Evolutionary conservation across 805 yeast species (phyloP), one percentile per base, ranked within the genome.

Genomic region (Candida ortonii): DNA sequence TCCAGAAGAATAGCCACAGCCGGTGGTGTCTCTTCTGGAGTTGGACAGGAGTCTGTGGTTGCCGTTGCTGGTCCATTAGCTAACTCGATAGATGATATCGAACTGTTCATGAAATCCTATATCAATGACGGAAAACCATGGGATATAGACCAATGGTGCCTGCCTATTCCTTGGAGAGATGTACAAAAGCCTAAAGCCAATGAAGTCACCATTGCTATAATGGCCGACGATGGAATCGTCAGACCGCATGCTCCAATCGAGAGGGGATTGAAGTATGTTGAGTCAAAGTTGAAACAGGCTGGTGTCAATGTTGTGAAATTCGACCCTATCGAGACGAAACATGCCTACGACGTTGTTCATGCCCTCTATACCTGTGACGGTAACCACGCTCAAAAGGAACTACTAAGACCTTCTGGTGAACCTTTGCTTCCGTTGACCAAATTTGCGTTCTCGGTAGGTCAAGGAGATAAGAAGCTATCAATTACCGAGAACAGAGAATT

Each of bases 31-130:
- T 62, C 80, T 27, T 64, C 72, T 28, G 76, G 77, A 50, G 67
- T 68, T 36, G 87, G 84, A 33, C 81, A 77, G 53, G 84, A 80
- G 56, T 65, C 82, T 18, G 76, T 82, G 36, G 71, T 70, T 22
- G 76, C 81, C 11, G 83, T 79, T 16, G 69, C 69, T 29, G 90
- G 89, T 16, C 90, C 90, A 25, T 55, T 83, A 61, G 68, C 84
- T 3, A 70, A 80, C 47, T 61, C 76, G 4, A 62, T 78, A 29
- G 83, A 78, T 4, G 90, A 83, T 58, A 59, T 82, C 44, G 87
- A 81, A 14, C 59, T 76, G 38, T 78, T 78, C 64, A 81, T 82
- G 88, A 68, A 74, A 38, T 42, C 64, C 12, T 79, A 75, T 54
- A 64, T 77, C 46, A 78, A 78, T 50, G 64, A 64, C 20, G 87